Evolutionary conservation across 805 yeast species (phyloP), one percentile per base, ranked within the genome.

Genomic region (Citeromyces matritensis): DNA sequence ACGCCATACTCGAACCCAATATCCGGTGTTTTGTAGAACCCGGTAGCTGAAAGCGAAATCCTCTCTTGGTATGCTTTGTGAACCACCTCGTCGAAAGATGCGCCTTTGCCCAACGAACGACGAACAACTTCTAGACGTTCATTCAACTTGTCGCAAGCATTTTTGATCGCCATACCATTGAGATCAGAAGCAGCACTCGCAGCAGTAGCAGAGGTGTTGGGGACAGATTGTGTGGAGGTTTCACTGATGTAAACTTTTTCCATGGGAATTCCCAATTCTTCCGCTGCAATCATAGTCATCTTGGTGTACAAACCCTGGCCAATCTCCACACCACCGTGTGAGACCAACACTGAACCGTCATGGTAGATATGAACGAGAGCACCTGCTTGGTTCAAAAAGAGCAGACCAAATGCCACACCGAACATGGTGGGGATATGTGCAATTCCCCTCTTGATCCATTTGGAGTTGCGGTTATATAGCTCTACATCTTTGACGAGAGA

Each of bases 301-400:
- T 63, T 63, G 8, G 69, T 63, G 32, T 58, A 54, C 26, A 63
- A 41, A 12, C 69, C 69, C 41, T 63, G 69, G 11, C 69, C 69
- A 51, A 63, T 63, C 34, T 63, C 69, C 9, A 63, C 63, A 33
- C 69, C 69, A 30, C 69, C 69, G 30, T 61, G 65, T 10, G 67
- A 47, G 10, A 63, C 44, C 10, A 63, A 41, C 8, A 63, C 51
- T n/a, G 66, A 58, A 2, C 69, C 69, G 40, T 63, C 69, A 26
- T 42, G 44, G 36, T 63, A 63, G 21, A 63, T 59, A 35, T 63
- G 63, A 7, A 63, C 54, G 23, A 63, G 43, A 2, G 69, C 69
- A 29, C 65, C 67, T 11, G 62, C 69, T 41, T 63, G 69, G 39
- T 63, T 63, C 35, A 63, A 42, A 33, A 56, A 59, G 15, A 51